Evolutionary conservation across 1,284 basidiomycete genomes (phyloP).

Genomic region (Apiotrichum brassicae): DNA sequence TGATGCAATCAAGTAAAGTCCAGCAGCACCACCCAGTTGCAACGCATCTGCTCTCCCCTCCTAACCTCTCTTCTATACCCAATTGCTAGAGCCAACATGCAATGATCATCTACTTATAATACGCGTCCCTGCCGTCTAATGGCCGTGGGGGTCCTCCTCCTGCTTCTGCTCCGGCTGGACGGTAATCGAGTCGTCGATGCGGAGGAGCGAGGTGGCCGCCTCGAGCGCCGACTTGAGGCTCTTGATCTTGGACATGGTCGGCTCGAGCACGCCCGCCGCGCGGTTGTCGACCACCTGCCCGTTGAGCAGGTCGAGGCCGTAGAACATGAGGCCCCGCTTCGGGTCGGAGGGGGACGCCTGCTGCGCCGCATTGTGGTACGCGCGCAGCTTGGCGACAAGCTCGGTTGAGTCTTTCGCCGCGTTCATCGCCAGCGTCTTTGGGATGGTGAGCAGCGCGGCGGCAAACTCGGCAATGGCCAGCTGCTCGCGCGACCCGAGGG

Average conservation of each 20-base stretch:
- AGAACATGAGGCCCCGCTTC: conserved; percentile 90
- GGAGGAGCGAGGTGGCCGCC: conserved; percentile 87
- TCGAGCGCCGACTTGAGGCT: conserved; percentile 95
- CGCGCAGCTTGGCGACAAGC: conserved; percentile 90
- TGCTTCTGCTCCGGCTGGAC: conserved; percentile 60
- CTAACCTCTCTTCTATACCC: not conserved
- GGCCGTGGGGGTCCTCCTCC: conserved; percentile 60
- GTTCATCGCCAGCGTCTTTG: conserved; percentile 95
- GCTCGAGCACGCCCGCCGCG: conserved; percentile 87
- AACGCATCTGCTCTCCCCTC: too few relatives aligned
- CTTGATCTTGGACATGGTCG: conserved; percentile 93
- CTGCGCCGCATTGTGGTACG: conserved; percentile 96
- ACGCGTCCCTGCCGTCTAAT: conserved; percentile 21
- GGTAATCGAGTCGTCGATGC: conserved; percentile 74
- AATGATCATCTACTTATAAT: conserved; percentile 7
- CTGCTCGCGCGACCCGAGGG: conserved; percentile 93
- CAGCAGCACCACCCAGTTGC: too few relatives aligned
- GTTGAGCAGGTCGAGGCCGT: conserved; percentile 89
- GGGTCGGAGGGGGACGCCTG: conserved; percentile 82
- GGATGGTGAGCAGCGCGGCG: conserved; percentile 83
- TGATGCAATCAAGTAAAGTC: too few relatives aligned
- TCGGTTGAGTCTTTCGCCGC: conserved; percentile 98
- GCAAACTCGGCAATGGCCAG: conserved; percentile 98
- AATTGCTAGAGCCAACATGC: not conserved
- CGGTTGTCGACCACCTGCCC: conserved; percentile 95